Evolutionary conservation across 106 monocot species (phyloP).

Genomic region (Gastrodia elata): DNA sequence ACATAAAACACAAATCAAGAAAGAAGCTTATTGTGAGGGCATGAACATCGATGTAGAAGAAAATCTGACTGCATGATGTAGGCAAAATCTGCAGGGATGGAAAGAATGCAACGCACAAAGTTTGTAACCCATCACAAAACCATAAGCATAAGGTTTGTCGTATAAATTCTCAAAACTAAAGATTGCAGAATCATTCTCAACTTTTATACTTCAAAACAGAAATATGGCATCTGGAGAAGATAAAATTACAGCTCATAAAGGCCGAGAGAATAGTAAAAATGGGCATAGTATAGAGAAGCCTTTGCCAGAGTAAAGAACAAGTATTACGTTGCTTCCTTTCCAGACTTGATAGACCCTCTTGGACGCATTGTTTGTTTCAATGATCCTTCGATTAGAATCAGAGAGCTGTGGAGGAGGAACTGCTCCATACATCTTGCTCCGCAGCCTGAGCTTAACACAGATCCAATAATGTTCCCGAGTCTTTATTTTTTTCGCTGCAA

Average conservation of each 20-base stretch:
- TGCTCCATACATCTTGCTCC: conserved; percentile 23
- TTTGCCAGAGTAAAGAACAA: not conserved
- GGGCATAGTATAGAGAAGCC: not conserved
- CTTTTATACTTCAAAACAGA: not conserved
- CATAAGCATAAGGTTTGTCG: not conserved
- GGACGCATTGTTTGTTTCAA: conserved; percentile 17
- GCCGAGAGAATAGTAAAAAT: not conserved
- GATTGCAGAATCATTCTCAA: not conserved
- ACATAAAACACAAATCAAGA: too few relatives aligned
- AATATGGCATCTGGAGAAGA: not conserved
- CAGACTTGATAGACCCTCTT: conserved; percentile 63
- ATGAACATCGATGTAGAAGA: too few relatives aligned
- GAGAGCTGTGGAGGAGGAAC: conserved; percentile 17
- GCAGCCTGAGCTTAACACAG: conserved; percentile 13
- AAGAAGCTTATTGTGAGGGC: too few relatives aligned
- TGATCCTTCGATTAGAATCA: conserved; percentile 30
- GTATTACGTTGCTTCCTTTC: conserved; percentile 70
- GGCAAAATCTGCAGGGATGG: not conserved
- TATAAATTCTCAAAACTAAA: not conserved
- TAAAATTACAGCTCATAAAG: not conserved
- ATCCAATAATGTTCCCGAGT: conserved; percentile 1
- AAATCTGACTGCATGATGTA: too few relatives aligned
- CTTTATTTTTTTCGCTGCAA: not conserved
- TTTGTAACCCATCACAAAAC: not conserved
- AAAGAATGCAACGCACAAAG: not conserved